Percentiles rank a stretch among this genome's conserved stretches.
Evolutionary conservation across 2,329 filamentous ascomycete species (phyloP).

Genomic region (Calonectria montana): DNA sequence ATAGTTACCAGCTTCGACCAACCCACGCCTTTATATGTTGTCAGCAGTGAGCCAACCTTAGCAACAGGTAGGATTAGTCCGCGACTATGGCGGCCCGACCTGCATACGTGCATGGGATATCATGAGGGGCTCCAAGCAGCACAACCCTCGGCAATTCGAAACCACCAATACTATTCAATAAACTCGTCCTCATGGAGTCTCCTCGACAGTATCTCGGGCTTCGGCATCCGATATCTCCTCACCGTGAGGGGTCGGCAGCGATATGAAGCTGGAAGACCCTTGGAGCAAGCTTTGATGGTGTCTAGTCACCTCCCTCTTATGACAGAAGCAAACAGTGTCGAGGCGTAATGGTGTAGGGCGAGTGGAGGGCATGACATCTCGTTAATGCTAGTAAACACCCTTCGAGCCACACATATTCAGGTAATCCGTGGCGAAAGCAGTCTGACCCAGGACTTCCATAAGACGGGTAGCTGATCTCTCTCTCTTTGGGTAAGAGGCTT

Average conservation of each 20-base stretch:
- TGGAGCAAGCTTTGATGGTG: not conserved
- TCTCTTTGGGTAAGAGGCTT: not conserved
- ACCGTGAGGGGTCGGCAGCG: not conserved
- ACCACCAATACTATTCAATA: not conserved
- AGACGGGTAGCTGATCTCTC: not conserved
- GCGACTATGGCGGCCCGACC: not conserved
- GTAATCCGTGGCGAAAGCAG: not conserved
- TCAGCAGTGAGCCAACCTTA: not conserved
- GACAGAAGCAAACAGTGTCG: not conserved
- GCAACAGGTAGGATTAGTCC: not conserved
- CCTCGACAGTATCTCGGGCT: slow-evolving; percentile 21
- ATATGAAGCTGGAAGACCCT: not conserved
- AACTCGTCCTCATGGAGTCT: not conserved
- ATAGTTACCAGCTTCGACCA: too few species aligned
- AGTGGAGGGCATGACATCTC: slow-evolving; percentile 7
- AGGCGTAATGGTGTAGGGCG: slow-evolving; percentile 11
- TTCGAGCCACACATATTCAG: not conserved
- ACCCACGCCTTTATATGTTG: not conserved
- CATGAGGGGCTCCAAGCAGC: not conserved
- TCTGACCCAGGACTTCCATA: not conserved
- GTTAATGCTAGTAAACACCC: not conserved
- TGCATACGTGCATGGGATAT: not conserved
- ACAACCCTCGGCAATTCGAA: not conserved
- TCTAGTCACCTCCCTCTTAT: not conserved
- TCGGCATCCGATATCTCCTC: slow-evolving; percentile 14